These are phyloP conservation scores for Monosporascus sp. DNA, from an alignment of 2,329 filamentous ascomycete species.

Conservation along the genomic window DNA sequence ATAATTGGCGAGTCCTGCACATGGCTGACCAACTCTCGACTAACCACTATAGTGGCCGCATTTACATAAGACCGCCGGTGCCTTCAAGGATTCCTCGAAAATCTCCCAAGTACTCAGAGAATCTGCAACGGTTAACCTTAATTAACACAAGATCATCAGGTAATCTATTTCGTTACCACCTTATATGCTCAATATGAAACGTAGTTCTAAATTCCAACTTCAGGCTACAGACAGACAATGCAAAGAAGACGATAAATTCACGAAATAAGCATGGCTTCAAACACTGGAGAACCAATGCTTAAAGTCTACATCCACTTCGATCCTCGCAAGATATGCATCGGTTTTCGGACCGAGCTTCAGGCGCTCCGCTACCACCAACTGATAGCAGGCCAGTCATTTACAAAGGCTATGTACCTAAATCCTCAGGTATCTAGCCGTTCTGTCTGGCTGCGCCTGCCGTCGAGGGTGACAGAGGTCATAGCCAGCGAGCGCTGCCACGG, in stretches of 20 bases:
- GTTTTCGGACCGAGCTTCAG: not conserved
- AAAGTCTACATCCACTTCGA: not conserved
- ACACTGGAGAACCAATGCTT: not conserved
- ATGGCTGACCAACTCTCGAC: too few relatives aligned
- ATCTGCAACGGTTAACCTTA: too few relatives aligned
- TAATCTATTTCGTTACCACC: too few relatives aligned
- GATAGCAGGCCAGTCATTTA: not conserved
- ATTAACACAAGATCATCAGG: too few relatives aligned
- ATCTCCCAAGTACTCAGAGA: too few relatives aligned
- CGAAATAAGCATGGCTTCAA: not conserved
- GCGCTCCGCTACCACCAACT: not conserved
- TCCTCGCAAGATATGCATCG: not conserved
- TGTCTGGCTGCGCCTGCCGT: not conserved
- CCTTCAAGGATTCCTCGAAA: too few relatives aligned
- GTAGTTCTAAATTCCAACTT: too few relatives aligned
- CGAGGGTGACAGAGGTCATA: not conserved
- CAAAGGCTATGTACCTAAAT: not conserved
- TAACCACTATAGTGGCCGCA: too few relatives aligned
- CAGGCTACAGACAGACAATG: too few relatives aligned
- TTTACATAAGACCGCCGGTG: too few relatives aligned
- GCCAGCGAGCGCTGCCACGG: not conserved
- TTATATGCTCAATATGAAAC: too few relatives aligned
- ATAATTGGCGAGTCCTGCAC: too few relatives aligned
- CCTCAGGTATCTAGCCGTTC: not conserved
- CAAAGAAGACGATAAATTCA: not conserved